A percentile compares a stretch with the other conserved stretches of the same genome.
Conservation (phyloP, 352 stramenopile genomes). For the Aphanomyces euteiches region DNA sequence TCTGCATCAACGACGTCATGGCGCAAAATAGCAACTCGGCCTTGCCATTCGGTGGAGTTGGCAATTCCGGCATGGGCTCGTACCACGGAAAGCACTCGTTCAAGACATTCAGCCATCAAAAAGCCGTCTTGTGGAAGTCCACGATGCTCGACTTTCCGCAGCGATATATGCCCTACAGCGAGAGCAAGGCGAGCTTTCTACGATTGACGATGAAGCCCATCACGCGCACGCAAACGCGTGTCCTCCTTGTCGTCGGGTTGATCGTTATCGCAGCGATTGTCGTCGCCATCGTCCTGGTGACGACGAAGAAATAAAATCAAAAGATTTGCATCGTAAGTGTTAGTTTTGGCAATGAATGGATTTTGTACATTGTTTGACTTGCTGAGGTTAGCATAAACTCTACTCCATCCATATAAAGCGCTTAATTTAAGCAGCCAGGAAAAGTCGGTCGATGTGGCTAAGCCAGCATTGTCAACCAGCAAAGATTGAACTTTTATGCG, state of each 20-base stretch:
- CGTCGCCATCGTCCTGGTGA: background rate
- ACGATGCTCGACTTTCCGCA: slow-evolving; percentile 46
- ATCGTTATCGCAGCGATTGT: background rate
- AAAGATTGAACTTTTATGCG: no score
- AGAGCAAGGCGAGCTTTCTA: background rate
- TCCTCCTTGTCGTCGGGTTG: background rate
- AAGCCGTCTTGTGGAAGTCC: slow-evolving; percentile 62
- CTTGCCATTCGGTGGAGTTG: slow-evolving; percentile 84
- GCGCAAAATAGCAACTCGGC: slow-evolving; percentile 62
- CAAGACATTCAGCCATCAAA: slow-evolving; percentile 67
- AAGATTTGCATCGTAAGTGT: background rate
- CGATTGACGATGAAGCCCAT: background rate
- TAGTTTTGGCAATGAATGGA: background rate
- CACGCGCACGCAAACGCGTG: background rate
- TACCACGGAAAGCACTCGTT: slow-evolving; percentile 85
- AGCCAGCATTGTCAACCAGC: no score
- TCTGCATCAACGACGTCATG: slow-evolving; percentile 79
- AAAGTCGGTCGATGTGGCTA: no score
- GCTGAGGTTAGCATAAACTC: background rate
- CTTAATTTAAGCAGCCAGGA: no score
- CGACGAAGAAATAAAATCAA: background rate
- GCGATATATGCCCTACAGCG: slow-evolving; percentile 37
- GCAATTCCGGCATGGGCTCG: slow-evolving; percentile 68
- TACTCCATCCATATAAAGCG: no score
- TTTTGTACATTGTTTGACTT: slow-evolving; percentile 5